Base-by-base conservation (phyloP, 129 eudicot genomes). In the Lactuca saligna region DNA sequence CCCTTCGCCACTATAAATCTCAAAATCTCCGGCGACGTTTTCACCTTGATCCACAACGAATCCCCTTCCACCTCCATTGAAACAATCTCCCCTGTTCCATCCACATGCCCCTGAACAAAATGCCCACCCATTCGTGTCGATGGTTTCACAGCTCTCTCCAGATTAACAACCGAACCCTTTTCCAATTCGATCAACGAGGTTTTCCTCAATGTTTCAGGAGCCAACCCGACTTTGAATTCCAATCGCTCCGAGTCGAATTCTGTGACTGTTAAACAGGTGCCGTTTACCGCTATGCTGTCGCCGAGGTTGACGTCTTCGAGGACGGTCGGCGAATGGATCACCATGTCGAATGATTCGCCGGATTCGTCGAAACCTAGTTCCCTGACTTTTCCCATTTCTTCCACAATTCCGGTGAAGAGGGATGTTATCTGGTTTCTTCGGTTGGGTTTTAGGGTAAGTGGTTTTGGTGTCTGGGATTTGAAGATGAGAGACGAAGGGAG, bases 21-120 rank as follows among this genome's bases (percentile, higher is more conserved):
- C 87, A 92, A 78, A 41, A 88, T 34, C 73, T 92, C 89, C 5
- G 82, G 87, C 16, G 71, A 78, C 3, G 87, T 76, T 80, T 77
- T 92, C 63, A 88, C 96, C 74, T 88, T 92, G 55, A 92, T 78
- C 98, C 98, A 92, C 83, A 92, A 81, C 0, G 98, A 92, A 81
- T 92, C 96, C 0, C 89, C 95, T 42, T 92, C 98, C 0, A 77
- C 64, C 4, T 78, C 74, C 59, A 71, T 80, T 8, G 72, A 79
- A 61, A 92, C 96, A 57, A 92, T 88, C 76, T 82, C 87, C 13
- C 98, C 98, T 0, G 96, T 92, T 8, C 95, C 95, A 69, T 92
- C 98, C 20, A 91, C 96, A 50, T 92, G 96, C 5, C 98, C 98
- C 83, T 92, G 98, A 74, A 92, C 96, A 51, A 92, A 92, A 83